Conservation (phyloP, 495 filamentous ascomycete genomes). For the Trichoderma orchidacearum region DNA sequence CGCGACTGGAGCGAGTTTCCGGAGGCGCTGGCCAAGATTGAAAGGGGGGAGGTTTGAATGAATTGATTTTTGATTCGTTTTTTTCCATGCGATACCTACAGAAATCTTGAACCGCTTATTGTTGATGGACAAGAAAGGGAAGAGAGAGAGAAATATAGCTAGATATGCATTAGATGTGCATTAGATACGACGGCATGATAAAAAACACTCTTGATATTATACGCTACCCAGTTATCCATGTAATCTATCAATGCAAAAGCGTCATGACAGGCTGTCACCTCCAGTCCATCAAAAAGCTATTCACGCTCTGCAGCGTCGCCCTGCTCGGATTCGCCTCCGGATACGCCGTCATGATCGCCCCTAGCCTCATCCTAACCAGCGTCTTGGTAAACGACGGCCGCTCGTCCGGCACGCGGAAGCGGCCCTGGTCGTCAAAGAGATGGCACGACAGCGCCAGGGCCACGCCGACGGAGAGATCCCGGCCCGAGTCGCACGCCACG, state of each 20-base stretch:
- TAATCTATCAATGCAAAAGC: too few relatives aligned
- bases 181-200: too few relatives aligned
- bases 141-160: too few relatives aligned
- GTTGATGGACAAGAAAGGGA: too few relatives aligned
- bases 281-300: slow-evolving; percentile 68
- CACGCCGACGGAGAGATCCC: slow-evolving; percentile 28
- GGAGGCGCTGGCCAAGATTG: slow-evolving; percentile 51
- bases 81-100: too few relatives aligned
- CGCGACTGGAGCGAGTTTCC: slow-evolving; percentile 74
- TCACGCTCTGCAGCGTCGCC: slow-evolving; percentile 71
- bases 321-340: slow-evolving; percentile 69
- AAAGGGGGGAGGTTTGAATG: slow-evolving; percentile 21
- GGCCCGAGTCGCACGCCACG: slow-evolving; percentile 26
- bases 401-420: slow-evolving; percentile 5
- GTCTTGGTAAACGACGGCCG: slow-evolving; percentile 47
- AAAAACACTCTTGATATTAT: too few relatives aligned
- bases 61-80: neutral
- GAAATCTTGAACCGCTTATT: too few relatives aligned
- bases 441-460: slow-evolving; percentile 34
- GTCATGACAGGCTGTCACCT: neutral
- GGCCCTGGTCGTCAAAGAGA: slow-evolving; percentile 21
- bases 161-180: too few relatives aligned
- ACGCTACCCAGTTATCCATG: too few relatives aligned
- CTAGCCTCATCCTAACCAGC: slow-evolving; percentile 61
- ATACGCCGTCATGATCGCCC: slow-evolving; percentile 61